Conservation (phyloP, 2,329 filamentous ascomycete species). For the Myriosclerotinia scirpicola region DNA sequence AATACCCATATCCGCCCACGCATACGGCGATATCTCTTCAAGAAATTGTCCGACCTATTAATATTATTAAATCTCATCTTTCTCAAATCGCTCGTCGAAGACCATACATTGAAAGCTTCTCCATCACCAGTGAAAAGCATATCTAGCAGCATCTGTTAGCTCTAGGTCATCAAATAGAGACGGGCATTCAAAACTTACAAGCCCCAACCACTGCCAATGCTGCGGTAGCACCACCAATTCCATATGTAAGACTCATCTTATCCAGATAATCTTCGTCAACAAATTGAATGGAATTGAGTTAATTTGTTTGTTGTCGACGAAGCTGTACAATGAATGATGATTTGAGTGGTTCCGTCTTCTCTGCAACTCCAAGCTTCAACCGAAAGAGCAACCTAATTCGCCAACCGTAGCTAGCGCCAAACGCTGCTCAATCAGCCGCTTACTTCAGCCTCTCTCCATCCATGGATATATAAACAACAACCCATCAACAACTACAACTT, state of each 20-base stretch:
- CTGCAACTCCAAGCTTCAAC: constrained; percentile 17
- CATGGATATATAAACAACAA: constrained; percentile 29
- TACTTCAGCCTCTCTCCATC: constrained; percentile 27
- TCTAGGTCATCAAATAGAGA: constrained; percentile 21
- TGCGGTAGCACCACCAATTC: constrained; percentile 64
- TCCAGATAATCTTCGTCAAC: constrained; percentile 13
- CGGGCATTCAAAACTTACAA: constrained; percentile 61
- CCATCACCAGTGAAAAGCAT: constrained; percentile 98
- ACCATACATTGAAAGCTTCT: constrained; percentile 86
- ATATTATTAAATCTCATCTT: constrained; percentile 20
- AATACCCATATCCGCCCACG: constrained; percentile 89
- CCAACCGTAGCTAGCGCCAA: constrained; percentile 31
- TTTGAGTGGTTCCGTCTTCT: constrained; percentile 15
- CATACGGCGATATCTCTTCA: constrained; percentile 89
- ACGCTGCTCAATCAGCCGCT: constrained; percentile 24
- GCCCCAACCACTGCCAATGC: constrained; percentile 72
- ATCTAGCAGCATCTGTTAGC: constrained; percentile 57
- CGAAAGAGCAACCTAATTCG: constrained; percentile 22
- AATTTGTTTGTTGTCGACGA: constrained; percentile 14
- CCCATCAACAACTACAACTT: constrained; percentile 20
- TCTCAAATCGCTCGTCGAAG: not conserved
- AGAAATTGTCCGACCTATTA: constrained; percentile 84
- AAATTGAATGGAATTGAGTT: constrained; percentile 4
- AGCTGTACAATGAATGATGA: constrained; percentile 7
- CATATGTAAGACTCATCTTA: constrained; percentile 72